phyloP scores from a whole-genome alignment of 23 red algal species.

The Gracilaria vermiculophylla region DNA sequence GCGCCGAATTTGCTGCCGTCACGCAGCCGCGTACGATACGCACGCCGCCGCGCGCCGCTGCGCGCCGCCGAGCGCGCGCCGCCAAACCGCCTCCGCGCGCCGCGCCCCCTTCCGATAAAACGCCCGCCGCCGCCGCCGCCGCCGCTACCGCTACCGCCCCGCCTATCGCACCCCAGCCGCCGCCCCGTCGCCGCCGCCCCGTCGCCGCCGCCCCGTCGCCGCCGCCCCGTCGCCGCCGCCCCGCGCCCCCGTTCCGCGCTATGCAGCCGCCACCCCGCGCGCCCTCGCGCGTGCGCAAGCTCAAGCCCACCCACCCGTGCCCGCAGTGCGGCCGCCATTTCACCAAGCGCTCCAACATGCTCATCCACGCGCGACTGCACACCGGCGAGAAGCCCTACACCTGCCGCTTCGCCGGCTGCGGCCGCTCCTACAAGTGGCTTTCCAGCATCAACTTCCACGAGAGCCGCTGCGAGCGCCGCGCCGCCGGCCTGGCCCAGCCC shows the following conservation, averaged over 20 bases:
- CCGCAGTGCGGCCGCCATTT: slow-evolving; percentile 52
- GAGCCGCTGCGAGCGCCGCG: slow-evolving; percentile 18
- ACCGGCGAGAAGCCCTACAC: slow-evolving; percentile 84
- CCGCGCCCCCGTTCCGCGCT: neutral
- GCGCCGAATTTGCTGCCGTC: no score
- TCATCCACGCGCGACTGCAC: slow-evolving; percentile 77
- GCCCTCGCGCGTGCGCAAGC: slow-evolving; percentile 1
- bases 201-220: neutral
- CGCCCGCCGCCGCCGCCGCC: no score
- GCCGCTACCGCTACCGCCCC: no score
- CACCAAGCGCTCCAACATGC: slow-evolving; percentile 78
- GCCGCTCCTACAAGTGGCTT: slow-evolving; percentile 77
- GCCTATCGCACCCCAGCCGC: no score
- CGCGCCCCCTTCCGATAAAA: no score
- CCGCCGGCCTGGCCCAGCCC: slow-evolving; percentile 27
- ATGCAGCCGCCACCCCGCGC: neutral
- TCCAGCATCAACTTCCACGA: slow-evolving; percentile 68
- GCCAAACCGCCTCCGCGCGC: neutral
- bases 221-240: neutral
- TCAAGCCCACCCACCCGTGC: slow-evolving; percentile 35
- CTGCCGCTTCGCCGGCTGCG: slow-evolving; percentile 67
- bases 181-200: no score
- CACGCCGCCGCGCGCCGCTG: no score
- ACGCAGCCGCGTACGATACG: no score
- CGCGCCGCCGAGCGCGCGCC: neutral